A percentile compares a stretch with the other conserved stretches of the same genome.
Conservation (phyloP, 2,329 filamentous ascomycete species). For the Orbilia brochopaga region DNA sequence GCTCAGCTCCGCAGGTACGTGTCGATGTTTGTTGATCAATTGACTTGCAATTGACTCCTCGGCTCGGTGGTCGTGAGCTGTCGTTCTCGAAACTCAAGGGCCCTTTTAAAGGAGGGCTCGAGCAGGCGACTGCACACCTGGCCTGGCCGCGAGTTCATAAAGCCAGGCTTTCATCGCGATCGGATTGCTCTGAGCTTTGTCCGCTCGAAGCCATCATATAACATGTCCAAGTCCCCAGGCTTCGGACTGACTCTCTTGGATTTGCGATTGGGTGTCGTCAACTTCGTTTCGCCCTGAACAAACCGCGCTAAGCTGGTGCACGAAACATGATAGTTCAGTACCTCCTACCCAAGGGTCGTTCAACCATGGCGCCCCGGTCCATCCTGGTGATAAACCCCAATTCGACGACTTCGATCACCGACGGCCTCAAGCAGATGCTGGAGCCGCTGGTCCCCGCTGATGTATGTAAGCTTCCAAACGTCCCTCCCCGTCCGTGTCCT, state of each 20-base stretch:
- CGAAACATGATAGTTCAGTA: conserved; percentile 51
- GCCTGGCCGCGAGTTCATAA: too few relatives aligned
- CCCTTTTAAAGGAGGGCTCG: too few relatives aligned
- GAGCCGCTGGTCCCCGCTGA: conserved; percentile 60
- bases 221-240: conserved; percentile 10
- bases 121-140: not conserved
- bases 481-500: not conserved
- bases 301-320: conserved; percentile 46
- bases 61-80: not conserved
- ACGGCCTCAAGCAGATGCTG: conserved; percentile 65
- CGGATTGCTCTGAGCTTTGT: conserved; percentile 16
- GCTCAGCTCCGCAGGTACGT: conserved; percentile 19
- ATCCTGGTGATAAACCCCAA: conserved; percentile 82
- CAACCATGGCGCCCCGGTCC: conserved; percentile 56
- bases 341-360: conserved; percentile 41
- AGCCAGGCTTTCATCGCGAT: too few relatives aligned
- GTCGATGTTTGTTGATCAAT: conserved; percentile 1
- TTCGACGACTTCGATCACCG: conserved; percentile 74
- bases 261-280: conserved; percentile 16
- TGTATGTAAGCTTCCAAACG: conserved; percentile 56
- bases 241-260: conserved; percentile 19
- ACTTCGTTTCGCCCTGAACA: conserved; percentile 31
- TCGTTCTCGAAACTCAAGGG: not conserved
- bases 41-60: too few relatives aligned
- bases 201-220: conserved; percentile 30